These are phyloP conservation scores for Debaryomycetaceae sp. DNA, from an alignment of 1,139 yeast species.

Conservation along the genomic window DNA sequence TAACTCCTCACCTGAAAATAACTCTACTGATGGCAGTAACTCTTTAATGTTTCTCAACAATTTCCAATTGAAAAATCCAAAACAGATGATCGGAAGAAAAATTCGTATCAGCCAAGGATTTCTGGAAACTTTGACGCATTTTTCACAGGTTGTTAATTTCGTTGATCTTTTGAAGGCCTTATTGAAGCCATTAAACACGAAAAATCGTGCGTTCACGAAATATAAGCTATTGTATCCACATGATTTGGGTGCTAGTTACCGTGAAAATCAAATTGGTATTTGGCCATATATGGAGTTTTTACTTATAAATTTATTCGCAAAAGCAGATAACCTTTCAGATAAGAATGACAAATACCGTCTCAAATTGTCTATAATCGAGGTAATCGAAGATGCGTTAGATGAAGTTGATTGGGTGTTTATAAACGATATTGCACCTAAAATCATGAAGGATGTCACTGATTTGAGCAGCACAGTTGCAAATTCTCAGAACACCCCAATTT, in stretches of 20 bases:
- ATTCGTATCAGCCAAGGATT: conserved; percentile 34
- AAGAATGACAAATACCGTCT: conserved; percentile 42
- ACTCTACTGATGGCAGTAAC: background rate
- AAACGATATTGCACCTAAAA: conserved; percentile 33
- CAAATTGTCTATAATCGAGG: conserved; percentile 50
- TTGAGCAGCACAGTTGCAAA: conserved; percentile 47
- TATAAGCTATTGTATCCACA: conserved; percentile 56
- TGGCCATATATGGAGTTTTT: conserved; percentile 81
- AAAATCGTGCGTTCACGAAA: conserved; percentile 32
- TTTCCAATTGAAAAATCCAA: conserved; percentile 6
- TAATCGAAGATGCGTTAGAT: conserved; percentile 50
- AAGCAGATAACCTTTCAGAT: conserved; percentile 24
- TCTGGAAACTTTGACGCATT: conserved; percentile 30
- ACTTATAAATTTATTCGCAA: conserved; percentile 60
- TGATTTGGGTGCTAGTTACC: conserved; percentile 57
- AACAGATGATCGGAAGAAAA: conserved; percentile 23
- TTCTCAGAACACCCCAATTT: conserved; percentile 15
- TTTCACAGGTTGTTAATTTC: conserved; percentile 63
- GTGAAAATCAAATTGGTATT: conserved; percentile 57
- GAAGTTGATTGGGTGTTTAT: conserved; percentile 66
- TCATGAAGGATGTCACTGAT: conserved; percentile 34
- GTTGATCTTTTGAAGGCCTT: conserved; percentile 44
- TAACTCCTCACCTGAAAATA: background rate
- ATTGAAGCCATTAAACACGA: conserved; percentile 20
- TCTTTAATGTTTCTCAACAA: conserved; percentile 3